Conservation (phyloP, 305 asterid genomes). For the Fraxinus sp. region DNA sequence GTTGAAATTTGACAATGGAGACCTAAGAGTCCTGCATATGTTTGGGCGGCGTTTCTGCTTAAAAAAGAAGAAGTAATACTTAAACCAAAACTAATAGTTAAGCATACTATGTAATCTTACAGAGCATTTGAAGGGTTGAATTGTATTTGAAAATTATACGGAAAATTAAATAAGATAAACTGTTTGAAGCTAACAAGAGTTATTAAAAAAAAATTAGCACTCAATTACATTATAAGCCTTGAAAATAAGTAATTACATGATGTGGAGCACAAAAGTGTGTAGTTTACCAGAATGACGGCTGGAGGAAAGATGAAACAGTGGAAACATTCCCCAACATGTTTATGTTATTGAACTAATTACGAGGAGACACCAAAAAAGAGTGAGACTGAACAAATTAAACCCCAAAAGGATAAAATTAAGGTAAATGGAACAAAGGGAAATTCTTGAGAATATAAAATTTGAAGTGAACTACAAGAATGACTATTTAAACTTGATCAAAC, state of each 20-base stretch:
- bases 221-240: too few species aligned
- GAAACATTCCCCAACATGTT: constrained; percentile 64
- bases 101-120: background rate
- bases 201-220: too few species aligned
- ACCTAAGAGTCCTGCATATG: background rate
- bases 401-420: background rate
- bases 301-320: constrained; percentile 66
- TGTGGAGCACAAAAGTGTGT: too few species aligned
- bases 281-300: constrained; percentile 49
- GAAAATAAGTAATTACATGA: too few species aligned
- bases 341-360: constrained; percentile 53
- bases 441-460: background rate
- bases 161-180: background rate
- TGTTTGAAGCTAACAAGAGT: background rate
- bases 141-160: background rate
- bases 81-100: too few species aligned
- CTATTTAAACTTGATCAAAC: constrained; percentile 31
- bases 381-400: background rate
- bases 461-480: background rate
- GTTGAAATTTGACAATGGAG: background rate
- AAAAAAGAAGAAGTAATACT: background rate
- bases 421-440: background rate
- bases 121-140: background rate
- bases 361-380: constrained; percentile 48
- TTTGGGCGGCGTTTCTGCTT: background rate